phyloP scores from a whole-genome alignment of 257 asterid species.

The Osmanthus fragrans region DNA sequence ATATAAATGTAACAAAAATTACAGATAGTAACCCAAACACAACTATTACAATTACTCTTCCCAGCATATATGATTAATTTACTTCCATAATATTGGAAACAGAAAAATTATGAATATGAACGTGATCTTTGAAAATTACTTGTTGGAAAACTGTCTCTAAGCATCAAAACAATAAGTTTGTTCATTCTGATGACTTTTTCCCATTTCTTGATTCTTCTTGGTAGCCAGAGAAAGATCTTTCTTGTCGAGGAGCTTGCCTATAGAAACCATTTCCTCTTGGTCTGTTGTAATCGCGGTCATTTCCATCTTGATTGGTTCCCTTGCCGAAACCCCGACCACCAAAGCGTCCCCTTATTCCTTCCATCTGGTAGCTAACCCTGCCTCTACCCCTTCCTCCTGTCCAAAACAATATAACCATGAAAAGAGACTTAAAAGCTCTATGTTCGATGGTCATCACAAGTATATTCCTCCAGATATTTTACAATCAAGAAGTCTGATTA shows the following conservation, averaged over 20 bases:
- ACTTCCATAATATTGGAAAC: neutral
- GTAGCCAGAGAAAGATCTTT: constrained; percentile 44
- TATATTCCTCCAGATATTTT: neutral
- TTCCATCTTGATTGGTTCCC: constrained; percentile 49
- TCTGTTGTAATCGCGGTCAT: constrained; percentile 61
- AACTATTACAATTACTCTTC: constrained; percentile 13
- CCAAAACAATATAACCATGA: constrained; percentile 19
- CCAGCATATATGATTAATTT: constrained; percentile 18
- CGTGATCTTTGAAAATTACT: constrained; percentile 43
- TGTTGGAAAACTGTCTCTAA: constrained; percentile 27
- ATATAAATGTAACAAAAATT: neutral
- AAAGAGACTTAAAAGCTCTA: neutral
- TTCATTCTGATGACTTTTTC: constrained; percentile 47
- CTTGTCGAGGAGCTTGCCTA: constrained; percentile 65
- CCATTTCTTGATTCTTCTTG: constrained; percentile 58
- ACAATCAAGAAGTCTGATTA: too few species aligned
- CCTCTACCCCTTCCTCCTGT: constrained; percentile 94
- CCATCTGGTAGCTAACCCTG: constrained; percentile 63
- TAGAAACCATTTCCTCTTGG: constrained; percentile 71
- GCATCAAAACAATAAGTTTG: constrained; percentile 15
- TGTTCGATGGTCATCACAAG: neutral
- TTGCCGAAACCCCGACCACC: constrained; percentile 68
- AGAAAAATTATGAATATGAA: constrained; percentile 39
- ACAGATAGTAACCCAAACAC: neutral
- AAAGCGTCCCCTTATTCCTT: constrained; percentile 68